Conservation (phyloP, 1,139 yeast species). For the Nematodospora anomalae region DNA sequence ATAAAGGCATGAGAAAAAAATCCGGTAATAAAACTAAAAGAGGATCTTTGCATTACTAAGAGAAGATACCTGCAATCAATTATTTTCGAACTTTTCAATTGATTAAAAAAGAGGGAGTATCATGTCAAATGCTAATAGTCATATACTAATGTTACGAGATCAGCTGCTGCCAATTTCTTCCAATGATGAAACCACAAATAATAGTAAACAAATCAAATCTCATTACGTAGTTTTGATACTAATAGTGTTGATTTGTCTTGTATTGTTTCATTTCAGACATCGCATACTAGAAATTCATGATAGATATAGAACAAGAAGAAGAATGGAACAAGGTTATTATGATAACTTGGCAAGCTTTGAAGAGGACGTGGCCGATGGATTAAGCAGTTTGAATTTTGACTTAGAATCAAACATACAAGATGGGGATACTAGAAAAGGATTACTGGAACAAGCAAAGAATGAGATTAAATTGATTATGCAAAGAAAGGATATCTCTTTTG, state of each 20-base stretch:
- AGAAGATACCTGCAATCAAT: too few relatives aligned
- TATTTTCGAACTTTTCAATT: too few relatives aligned
- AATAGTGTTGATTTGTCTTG: not conserved
- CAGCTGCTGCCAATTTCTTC: constrained; percentile 2
- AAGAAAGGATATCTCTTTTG: constrained; percentile 51
- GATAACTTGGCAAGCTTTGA: constrained; percentile 34
- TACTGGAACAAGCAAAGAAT: constrained; percentile 54
- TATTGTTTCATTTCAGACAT: constrained; percentile 26
- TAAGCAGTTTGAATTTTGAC: constrained; percentile 61
- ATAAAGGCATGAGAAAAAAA: too few relatives aligned
- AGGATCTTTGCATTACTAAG: too few relatives aligned
- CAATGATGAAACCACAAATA: not conserved
- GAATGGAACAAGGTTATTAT: constrained; percentile 20
- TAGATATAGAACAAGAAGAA: constrained; percentile 25
- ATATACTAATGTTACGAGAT: not conserved
- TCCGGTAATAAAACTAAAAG: too few relatives aligned
- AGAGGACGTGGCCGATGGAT: constrained; percentile 65
- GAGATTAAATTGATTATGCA: constrained; percentile 58
- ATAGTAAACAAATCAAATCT: constrained; percentile 1
- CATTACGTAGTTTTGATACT: constrained; percentile 7
- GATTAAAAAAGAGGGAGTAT: too few relatives aligned
- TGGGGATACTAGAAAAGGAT: constrained; percentile 59
- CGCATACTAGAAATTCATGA: constrained; percentile 25
- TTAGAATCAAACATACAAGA: constrained; percentile 44
- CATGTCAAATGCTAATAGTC: not conserved